Conservation (phyloP, 2,329 filamentous ascomycete species). For the Amauroascus niger region DNA sequence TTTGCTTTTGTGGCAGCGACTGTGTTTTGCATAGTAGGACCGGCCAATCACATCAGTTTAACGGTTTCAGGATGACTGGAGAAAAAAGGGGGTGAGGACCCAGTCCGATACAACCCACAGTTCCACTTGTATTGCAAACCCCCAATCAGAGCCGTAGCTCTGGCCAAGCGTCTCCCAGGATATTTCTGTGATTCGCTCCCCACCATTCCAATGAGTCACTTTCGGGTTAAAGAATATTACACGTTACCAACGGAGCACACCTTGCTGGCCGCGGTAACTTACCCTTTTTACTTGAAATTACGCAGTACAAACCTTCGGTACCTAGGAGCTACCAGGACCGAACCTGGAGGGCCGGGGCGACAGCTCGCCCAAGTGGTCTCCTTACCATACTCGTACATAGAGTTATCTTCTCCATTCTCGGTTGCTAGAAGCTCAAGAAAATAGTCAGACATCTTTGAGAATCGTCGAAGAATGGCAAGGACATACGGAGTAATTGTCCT, state of each 20-base stretch:
- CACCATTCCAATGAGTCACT: neutral
- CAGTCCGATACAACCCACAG: neutral
- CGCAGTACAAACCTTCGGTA: neutral
- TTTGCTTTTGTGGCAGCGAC: neutral
- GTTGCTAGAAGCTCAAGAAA: too few relatives aligned
- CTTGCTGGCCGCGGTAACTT: neutral
- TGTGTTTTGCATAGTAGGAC: neutral
- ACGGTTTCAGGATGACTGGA: neutral
- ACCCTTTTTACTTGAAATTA: neutral
- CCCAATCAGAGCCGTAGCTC: neutral
- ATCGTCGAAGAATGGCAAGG: too few relatives aligned
- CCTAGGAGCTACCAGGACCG: too few relatives aligned
- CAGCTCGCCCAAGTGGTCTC: too few relatives aligned
- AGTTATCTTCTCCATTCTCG: too few relatives aligned
- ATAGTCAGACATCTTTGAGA: neutral
- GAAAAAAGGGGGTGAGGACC: neutral
- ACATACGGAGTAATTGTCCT: too few relatives aligned
- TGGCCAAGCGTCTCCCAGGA: neutral
- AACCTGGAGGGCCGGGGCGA: too few relatives aligned
- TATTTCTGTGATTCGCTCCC: neutral
- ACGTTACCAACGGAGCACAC: too few relatives aligned
- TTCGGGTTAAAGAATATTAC: neutral
- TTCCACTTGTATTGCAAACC: neutral
- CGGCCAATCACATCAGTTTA: neutral
- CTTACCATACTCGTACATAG: too few relatives aligned